Conservation (phyloP, 768 basidiomycete genomes). For the Goffeauzyma gilvescens region DNA sequence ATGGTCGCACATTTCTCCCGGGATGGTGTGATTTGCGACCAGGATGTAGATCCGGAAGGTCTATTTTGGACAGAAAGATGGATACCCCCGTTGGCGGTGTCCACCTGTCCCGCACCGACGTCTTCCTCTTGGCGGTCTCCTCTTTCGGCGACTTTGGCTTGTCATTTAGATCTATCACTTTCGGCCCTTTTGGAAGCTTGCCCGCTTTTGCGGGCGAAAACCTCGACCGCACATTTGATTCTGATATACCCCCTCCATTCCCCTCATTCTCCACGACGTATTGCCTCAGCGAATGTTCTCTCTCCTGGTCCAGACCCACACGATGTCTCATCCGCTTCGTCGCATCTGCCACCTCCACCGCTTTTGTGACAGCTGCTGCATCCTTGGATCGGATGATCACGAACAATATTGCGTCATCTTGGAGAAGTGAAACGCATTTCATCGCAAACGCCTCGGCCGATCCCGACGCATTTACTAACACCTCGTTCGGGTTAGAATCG, state of each 20-base stretch:
- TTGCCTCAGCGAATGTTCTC: constrained; percentile 17
- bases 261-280: constrained; percentile 27
- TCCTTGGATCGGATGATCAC: constrained; percentile 22
- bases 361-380: constrained; percentile 17
- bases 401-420: constrained; percentile 26
- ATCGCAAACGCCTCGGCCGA: constrained; percentile 16
- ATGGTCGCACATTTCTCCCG: too few species aligned
- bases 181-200: constrained; percentile 12
- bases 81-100: constrained; percentile 21
- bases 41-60: constrained; percentile 27
- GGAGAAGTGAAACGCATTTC: background rate
- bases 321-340: constrained; percentile 28
- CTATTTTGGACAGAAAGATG: constrained; percentile 29
- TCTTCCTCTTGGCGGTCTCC: background rate
- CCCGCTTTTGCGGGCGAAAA: background rate
- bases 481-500: constrained; percentile 23
- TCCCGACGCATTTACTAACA: constrained; percentile 17
- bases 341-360: constrained; percentile 25
- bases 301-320: constrained; percentile 18
- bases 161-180: constrained; percentile 27
- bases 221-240: too few species aligned
- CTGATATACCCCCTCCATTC: too few species aligned
- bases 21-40: too few species aligned
- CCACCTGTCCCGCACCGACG: constrained; percentile 7
- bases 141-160: background rate